Conservation (phyloP, 345 rosid species). For the Aurinia saxatilis region DNA sequence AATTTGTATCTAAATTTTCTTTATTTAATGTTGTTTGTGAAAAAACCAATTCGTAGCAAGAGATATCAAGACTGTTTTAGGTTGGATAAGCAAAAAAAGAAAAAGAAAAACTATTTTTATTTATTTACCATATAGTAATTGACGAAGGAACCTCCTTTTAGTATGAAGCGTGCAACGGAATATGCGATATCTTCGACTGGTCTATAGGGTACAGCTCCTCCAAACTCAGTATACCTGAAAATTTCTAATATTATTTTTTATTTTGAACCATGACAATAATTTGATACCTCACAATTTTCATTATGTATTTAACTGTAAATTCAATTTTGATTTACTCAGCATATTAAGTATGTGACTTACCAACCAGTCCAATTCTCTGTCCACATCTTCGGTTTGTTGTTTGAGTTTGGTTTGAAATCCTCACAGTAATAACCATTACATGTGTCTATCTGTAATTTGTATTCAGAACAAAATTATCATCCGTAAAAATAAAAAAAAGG, state of each 20-base stretch:
- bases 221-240: conserved; percentile 61
- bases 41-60: too few species aligned
- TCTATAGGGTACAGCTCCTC: conserved; percentile 61
- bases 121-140: conserved; percentile 86
- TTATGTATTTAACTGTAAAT: neutral
- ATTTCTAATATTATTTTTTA: too few species aligned
- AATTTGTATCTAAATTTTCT: too few species aligned
- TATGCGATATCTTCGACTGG: conserved; percentile 86
- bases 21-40: too few species aligned
- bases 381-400: conserved; percentile 85
- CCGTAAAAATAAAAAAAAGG: neutral
- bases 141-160: conserved; percentile 70
- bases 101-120: too few species aligned
- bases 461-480: neutral
- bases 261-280: too few species aligned
- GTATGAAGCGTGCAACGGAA: conserved; percentile 72
- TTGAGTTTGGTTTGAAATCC: conserved; percentile 50
- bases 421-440: conserved; percentile 95
- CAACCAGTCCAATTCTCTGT: conserved; percentile 96
- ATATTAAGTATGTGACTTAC: conserved; percentile 34
- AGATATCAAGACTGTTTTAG: too few species aligned
- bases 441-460: conserved; percentile 52
- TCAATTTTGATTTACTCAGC: neutral
- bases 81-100: too few species aligned
- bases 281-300: neutral